A percentile compares a stretch with the other conserved stretches of the same genome.
phyloP scores from a whole-genome alignment of 306 rosid species.

The Leucaena leucocephala region DNA sequence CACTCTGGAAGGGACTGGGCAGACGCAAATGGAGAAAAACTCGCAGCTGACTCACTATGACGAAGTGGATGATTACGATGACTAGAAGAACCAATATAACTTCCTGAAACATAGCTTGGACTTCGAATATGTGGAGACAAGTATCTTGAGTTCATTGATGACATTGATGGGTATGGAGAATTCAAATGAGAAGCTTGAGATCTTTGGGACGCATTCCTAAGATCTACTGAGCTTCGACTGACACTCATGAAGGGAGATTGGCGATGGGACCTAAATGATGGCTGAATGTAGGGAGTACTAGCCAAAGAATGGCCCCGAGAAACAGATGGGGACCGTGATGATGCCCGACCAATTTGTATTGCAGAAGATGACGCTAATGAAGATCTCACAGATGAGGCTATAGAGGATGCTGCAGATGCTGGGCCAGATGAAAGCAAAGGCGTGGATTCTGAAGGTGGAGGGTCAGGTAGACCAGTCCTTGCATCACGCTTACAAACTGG shows the following conservation, averaged over 20 bases:
- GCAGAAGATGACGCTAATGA: conserved; percentile 80
- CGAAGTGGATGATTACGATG: conserved; percentile 76
- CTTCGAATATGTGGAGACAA: conserved; percentile 69
- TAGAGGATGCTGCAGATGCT: conserved; percentile 58
- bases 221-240: conserved; percentile 80
- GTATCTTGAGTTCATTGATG: conserved; percentile 79
- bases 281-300: conserved; percentile 67
- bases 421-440: conserved; percentile 63
- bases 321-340: conserved; percentile 51
- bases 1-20: conserved; percentile 88
- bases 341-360: conserved; percentile 61
- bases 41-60: conserved; percentile 84
- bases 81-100: conserved; percentile 76
- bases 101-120: conserved; percentile 72
- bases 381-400: conserved; percentile 72
- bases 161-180: conserved; percentile 82
- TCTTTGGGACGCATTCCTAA: conserved; percentile 89
- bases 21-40: conserved; percentile 89
- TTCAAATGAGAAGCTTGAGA: conserved; percentile 72
- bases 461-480: conserved; percentile 68
- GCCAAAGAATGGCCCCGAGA: conserved; percentile 72
- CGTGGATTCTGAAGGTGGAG: conserved; percentile 93
- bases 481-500: conserved; percentile 99
- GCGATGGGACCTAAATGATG: conserved; percentile 68
- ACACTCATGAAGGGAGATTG: conserved; percentile 66